Evolutionary conservation across 495 filamentous ascomycete species (phyloP).

Genomic region (Penicillium arizonense): DNA sequence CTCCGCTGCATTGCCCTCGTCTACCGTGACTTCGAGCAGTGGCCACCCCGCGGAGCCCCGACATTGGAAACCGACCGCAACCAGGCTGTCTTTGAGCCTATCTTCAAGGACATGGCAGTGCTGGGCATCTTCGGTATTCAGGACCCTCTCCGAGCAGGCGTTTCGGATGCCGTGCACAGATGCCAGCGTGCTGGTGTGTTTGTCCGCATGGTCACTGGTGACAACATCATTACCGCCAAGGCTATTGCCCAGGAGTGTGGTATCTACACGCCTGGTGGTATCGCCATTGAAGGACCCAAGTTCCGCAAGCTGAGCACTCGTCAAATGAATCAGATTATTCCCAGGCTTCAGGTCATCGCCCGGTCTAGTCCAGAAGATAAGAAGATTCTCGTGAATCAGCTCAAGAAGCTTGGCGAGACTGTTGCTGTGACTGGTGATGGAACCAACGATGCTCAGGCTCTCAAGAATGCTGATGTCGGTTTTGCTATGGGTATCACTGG

Average conservation of each 20-base stretch:
- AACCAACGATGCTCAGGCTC: constrained; percentile 85
- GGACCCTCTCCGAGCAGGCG: constrained; percentile 78
- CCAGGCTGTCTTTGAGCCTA: constrained; percentile 73
- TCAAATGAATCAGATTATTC: constrained; percentile 70
- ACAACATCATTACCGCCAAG: constrained; percentile 81
- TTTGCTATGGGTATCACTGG: constrained; percentile 92
- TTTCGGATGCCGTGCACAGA: constrained; percentile 70
- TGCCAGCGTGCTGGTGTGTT: constrained; percentile 78
- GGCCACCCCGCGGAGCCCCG: constrained; percentile 72
- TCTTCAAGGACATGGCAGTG: constrained; percentile 77
- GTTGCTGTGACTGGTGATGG: constrained; percentile 94
- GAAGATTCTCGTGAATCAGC: constrained; percentile 69
- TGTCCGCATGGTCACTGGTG: constrained; percentile 90
- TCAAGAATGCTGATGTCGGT: constrained; percentile 85
- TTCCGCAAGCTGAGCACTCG: constrained; percentile 68
- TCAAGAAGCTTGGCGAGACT: constrained; percentile 84
- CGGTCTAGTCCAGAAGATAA: constrained; percentile 86
- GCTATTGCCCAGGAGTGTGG: constrained; percentile 84
- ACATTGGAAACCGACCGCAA: constrained; percentile 66
- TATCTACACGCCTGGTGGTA: constrained; percentile 70
- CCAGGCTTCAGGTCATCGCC: constrained; percentile 78
- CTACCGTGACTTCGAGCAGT: constrained; percentile 85
- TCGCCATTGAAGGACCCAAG: constrained; percentile 79
- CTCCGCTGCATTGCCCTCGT: constrained; percentile 83
- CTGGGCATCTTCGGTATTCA: constrained; percentile 83